Evolutionary conservation across 305 asterid species (phyloP).

Genomic region (Fraxinus greggii): DNA sequence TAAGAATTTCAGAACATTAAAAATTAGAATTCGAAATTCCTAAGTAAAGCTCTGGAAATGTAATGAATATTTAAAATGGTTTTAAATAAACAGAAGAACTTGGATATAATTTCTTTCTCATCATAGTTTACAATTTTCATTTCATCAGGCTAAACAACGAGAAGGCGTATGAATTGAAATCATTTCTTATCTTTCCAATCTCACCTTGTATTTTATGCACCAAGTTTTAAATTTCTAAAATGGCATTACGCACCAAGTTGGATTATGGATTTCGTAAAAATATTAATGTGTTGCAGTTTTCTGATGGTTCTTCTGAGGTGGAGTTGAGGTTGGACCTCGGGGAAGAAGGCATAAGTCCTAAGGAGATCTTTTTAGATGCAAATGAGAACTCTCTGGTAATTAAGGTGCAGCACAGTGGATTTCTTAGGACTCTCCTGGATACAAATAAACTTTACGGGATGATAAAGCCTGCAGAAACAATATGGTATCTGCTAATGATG

Average conservation of each 20-base stretch:
- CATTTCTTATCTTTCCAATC: not conserved
- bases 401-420: slow-evolving; percentile 54
- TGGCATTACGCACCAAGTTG: slow-evolving; percentile 4
- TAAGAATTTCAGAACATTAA: not conserved
- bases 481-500: slow-evolving; percentile 47
- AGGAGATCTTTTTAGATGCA: slow-evolving; percentile 62
- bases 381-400: slow-evolving; percentile 63
- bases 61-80: not conserved
- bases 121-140: not conserved
- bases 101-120: not conserved
- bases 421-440: slow-evolving; percentile 61
- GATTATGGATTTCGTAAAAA: slow-evolving; percentile 12
- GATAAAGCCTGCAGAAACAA: slow-evolving; percentile 83
- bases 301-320: slow-evolving; percentile 68
- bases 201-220: not conserved
- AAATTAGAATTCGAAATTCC: not conserved
- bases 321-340: slow-evolving; percentile 84
- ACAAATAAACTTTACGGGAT: slow-evolving; percentile 59
- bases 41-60: not conserved
- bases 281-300: slow-evolving; percentile 54
- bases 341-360: slow-evolving; percentile 44
- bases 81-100: not conserved
- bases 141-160: not conserved
- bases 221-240: not conserved
- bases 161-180: not conserved